A percentile compares a stretch with the other conserved stretches of the same genome.
Evolutionary conservation across 805 yeast genomes (phyloP).

Genomic region (Saccharomycopsis sp.): DNA sequence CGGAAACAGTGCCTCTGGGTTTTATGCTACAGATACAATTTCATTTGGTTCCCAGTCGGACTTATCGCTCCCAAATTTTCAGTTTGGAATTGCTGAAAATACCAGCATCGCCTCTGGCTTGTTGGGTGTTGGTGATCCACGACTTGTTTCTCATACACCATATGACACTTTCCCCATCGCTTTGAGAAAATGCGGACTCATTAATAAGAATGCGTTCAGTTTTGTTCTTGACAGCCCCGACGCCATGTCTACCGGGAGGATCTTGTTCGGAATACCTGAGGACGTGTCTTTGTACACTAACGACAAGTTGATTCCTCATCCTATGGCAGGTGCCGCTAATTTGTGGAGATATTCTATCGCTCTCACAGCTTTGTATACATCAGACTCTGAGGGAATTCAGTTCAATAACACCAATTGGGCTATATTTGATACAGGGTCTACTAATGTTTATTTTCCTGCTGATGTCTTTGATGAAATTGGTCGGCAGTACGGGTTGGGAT

Average conservation of each 20-base stretch:
- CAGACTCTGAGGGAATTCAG: not conserved
- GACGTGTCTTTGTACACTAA: not conserved
- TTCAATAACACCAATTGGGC: constrained; percentile 8
- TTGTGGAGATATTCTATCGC: not conserved
- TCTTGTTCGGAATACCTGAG: constrained; percentile 10
- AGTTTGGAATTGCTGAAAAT: constrained; percentile 11
- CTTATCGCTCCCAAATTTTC: constrained; percentile 4
- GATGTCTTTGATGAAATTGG: constrained; percentile 9
- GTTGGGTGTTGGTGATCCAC: constrained; percentile 8
- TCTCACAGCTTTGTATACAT: not conserved
- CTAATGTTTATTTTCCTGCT: constrained; percentile 5
- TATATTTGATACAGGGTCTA: constrained; percentile 21
- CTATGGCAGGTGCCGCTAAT: not conserved
- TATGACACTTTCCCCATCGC: constrained; percentile 8
- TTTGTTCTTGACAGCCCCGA: constrained; percentile 1
- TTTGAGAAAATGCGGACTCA: not conserved
- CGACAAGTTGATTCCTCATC: not conserved
- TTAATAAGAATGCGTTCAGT: constrained; percentile 9
- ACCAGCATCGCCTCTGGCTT: constrained; percentile 4
- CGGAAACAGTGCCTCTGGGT: constrained; percentile 4
- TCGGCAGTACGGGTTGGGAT: not conserved
- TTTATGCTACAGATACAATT: constrained; percentile 9
- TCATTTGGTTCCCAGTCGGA: constrained; percentile 6
- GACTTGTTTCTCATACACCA: not conserved
- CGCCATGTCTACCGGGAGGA: constrained; percentile 5